Conservation (phyloP, 225 moss, liverwort and hornwort species). For the Physcomitrium patens region DNA sequence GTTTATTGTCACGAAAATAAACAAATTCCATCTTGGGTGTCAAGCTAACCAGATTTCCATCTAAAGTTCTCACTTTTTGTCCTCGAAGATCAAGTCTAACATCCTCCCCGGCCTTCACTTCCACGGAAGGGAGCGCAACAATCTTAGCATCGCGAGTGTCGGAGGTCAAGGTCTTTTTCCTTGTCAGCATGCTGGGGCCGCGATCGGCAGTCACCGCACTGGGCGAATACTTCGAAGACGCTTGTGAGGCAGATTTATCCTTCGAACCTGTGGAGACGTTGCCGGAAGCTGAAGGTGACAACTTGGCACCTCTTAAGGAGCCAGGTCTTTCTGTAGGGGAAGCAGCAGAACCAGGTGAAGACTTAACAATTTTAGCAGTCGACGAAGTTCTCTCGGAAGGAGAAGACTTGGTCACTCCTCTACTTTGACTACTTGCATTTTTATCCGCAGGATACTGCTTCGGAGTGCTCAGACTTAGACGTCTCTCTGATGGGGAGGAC, state of each 20-base stretch:
- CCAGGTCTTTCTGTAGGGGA: constrained; percentile 14
- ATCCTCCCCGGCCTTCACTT: constrained; percentile 84
- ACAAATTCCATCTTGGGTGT: constrained; percentile 93
- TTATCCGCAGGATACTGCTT: constrained; percentile 8
- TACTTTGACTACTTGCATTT: constrained; percentile 15
- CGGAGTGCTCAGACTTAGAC: constrained; percentile 30
- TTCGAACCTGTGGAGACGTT: background rate
- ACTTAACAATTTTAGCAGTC: background rate
- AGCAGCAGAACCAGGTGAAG: constrained; percentile 1
- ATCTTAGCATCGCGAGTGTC: constrained; percentile 76
- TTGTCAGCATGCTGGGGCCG: constrained; percentile 71
- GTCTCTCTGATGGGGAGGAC: constrained; percentile 33
- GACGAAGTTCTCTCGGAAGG: constrained; percentile 6
- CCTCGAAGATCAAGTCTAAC: constrained; percentile 85
- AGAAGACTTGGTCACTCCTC: constrained; percentile 17
- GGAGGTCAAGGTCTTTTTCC: constrained; percentile 59
- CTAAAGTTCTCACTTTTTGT: constrained; percentile 81
- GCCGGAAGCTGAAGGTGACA: constrained; percentile 15
- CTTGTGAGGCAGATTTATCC: no score
- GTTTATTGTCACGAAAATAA: constrained; percentile 87
- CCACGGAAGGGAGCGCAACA: constrained; percentile 66
- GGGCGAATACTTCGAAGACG: no score
- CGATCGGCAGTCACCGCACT: constrained; percentile 36
- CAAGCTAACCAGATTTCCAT: constrained; percentile 70
- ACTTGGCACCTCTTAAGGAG: background rate